Evolutionary conservation across 306 rosid genomes (phyloP).

Genomic region (Prosopis cineraria): DNA sequence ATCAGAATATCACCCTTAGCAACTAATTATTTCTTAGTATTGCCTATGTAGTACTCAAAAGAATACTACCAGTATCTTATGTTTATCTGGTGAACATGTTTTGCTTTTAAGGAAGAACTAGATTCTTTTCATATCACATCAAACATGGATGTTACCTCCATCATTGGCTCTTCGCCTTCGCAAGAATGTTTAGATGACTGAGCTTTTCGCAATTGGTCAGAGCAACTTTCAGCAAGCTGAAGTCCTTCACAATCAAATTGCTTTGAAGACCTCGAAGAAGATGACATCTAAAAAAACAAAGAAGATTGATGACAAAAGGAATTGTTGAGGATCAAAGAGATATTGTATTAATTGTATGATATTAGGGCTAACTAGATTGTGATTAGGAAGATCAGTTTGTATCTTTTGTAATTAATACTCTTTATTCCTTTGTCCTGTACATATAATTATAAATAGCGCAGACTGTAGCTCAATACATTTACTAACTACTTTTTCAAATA

Average conservation of each 20-base stretch:
- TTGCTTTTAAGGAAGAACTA: not conserved
- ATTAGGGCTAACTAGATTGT: no score
- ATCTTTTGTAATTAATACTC: no score
- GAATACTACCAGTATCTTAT: not conserved
- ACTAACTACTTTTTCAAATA: no score
- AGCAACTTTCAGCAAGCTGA: slow-evolving; percentile 29
- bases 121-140: not conserved
- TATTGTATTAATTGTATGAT: no score
- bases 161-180: slow-evolving; percentile 29
- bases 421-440: no score
- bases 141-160: slow-evolving; percentile 43
- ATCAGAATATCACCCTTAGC: not conserved
- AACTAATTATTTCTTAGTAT: not conserved
- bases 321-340: no score
- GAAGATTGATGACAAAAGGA: not conserved
- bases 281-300: slow-evolving; percentile 35
- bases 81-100: not conserved
- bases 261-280: slow-evolving; percentile 38
- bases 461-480: no score
- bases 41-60: not conserved
- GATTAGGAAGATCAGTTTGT: no score
- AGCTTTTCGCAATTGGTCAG: slow-evolving; percentile 34
- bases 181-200: slow-evolving; percentile 40
- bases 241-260: slow-evolving; percentile 27
- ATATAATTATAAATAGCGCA: no score